Evolutionary conservation across 805 yeast genomes (phyloP).

Genomic region (Hanseniaspora jakobsenii): DNA sequence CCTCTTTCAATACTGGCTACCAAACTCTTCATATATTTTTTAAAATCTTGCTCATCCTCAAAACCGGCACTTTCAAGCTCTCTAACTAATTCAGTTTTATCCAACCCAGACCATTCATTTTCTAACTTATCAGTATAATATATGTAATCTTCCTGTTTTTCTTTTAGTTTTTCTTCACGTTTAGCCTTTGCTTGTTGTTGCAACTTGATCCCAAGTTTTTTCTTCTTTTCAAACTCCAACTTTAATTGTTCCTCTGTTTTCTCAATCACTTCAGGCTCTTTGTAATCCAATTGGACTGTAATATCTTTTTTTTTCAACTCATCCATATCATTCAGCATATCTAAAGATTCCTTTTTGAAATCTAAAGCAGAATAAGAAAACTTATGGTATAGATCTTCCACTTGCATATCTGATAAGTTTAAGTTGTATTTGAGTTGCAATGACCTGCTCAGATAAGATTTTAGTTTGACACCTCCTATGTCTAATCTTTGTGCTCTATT

Average conservation of each 20-base stretch:
- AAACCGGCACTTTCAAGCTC: slow-evolving; percentile 63
- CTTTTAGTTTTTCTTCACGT: slow-evolving; percentile 64
- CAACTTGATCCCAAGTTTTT: slow-evolving; percentile 73
- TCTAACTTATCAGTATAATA: slow-evolving; percentile 53
- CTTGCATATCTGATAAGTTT: slow-evolving; percentile 69
- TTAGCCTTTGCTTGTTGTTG: slow-evolving; percentile 88
- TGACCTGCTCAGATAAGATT: slow-evolving; percentile 48
- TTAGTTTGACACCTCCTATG: slow-evolving; percentile 80
- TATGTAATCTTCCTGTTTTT: slow-evolving; percentile 67
- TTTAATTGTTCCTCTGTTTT: slow-evolving; percentile 76
- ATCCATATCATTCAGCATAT: slow-evolving; percentile 45
- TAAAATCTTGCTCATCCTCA: slow-evolving; percentile 59
- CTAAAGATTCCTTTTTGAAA: slow-evolving; percentile 51
- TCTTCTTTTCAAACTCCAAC: slow-evolving; percentile 62
- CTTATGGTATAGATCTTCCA: slow-evolving; percentile 56
- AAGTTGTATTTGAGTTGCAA: slow-evolving; percentile 71
- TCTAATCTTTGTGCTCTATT: slow-evolving; percentile 67
- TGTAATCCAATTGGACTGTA: slow-evolving; percentile 71
- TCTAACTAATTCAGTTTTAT: slow-evolving; percentile 42
- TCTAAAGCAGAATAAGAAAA: slow-evolving; percentile 65
- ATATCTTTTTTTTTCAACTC: slow-evolving; percentile 57
- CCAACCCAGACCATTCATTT: slow-evolving; percentile 35
- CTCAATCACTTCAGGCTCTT: slow-evolving; percentile 51
- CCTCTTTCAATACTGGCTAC: slow-evolving; percentile 62
- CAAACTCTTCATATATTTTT: slow-evolving; percentile 49